Evolutionary conservation across 2,329 filamentous ascomycete genomes (phyloP).

Genomic region (Cladosporium austrohemisphaericum): DNA sequence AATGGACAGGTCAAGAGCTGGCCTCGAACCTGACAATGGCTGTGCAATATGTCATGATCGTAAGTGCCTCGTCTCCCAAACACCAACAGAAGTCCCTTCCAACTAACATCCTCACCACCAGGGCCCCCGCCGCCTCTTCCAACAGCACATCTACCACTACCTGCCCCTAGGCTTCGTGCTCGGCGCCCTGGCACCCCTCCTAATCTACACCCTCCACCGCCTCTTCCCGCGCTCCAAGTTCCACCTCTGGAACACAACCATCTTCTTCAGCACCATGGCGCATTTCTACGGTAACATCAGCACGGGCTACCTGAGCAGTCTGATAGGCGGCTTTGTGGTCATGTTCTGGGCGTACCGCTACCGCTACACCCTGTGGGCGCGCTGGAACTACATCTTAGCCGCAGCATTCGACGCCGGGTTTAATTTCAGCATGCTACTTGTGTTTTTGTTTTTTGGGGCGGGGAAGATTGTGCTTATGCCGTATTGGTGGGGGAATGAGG

Average conservation of each 20-base stretch:
- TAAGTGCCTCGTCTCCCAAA: neutral
- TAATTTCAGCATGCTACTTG: slow-evolving; percentile 58
- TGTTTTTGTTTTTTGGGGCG: slow-evolving; percentile 58
- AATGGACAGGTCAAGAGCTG: slow-evolving; percentile 59
- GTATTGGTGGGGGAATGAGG: slow-evolving; percentile 63
- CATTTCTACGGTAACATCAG: slow-evolving; percentile 60
- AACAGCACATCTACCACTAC: slow-evolving; percentile 45
- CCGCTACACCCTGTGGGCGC: slow-evolving; percentile 55
- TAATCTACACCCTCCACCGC: slow-evolving; percentile 52
- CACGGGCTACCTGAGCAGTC: slow-evolving; percentile 41
- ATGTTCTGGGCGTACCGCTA: slow-evolving; percentile 58
- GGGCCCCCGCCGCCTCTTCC: slow-evolving; percentile 50
- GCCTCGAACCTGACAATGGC: slow-evolving; percentile 52
- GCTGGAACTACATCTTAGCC: slow-evolving; percentile 59
- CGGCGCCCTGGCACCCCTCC: slow-evolving; percentile 44
- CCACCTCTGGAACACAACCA: slow-evolving; percentile 59
- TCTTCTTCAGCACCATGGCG: slow-evolving; percentile 56
- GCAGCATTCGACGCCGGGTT: slow-evolving; percentile 61
- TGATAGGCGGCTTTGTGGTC: slow-evolving; percentile 58
- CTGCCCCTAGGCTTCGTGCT: slow-evolving; percentile 54
- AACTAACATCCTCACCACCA: neutral
- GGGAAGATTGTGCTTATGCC: slow-evolving; percentile 57
- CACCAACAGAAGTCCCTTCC: neutral
- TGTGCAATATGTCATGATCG: slow-evolving; percentile 58
- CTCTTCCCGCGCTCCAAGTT: slow-evolving; percentile 55